Evolutionary conservation across 768 basidiomycete species (phyloP), one percentile per base, ranked within the genome.

Genomic region (Termitomyces titanicus): DNA sequence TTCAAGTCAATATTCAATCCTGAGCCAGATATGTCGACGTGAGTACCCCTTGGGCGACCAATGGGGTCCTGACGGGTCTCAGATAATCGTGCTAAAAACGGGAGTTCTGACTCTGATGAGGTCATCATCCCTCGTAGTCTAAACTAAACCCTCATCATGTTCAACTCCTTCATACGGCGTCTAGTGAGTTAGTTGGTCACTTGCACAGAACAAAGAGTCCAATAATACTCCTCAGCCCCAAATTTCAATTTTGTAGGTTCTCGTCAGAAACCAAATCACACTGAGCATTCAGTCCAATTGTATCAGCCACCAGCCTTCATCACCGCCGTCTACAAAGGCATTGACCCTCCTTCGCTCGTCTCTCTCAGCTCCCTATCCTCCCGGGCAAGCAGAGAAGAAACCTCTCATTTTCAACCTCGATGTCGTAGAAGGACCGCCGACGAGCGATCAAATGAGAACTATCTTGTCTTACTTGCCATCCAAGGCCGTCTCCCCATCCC

Each of bases 391-490:
- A 0, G 62, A 69, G 4, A 74, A 74, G 0, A 66, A 74, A 3
- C 85, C 89, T 0, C 79, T 92, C 15, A 69, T 79, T 12, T 92
- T 88, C 72, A 77, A 86, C 54, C 80, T 92, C 18, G 84, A 89
- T 52, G 83, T 92, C 24, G 72, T 92, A 42, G 87, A 89, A 64
- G 75, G 77, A 7, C 70, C 76, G 5, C 89, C 89, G 3, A 91
- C 80, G 0, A 51, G 80, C 0, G 87, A 90, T 67, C 89, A 92
- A 62, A 67, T 92, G 35, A 72, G 70, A 29, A 85, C 81, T 13
- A 90, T 92, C 40, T 63, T 88, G 13, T 80, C 81, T 3, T 90
- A 86, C 63, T 68, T 87, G 10, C 72, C 78, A 1, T 72, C 72
- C 13, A 72, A 72, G 20, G 63, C 71, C 0, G 61, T 66, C 3